phyloP scores from a whole-genome alignment of 2,329 filamentous ascomycete species.

The Dendrostoma leiphaemia region DNA sequence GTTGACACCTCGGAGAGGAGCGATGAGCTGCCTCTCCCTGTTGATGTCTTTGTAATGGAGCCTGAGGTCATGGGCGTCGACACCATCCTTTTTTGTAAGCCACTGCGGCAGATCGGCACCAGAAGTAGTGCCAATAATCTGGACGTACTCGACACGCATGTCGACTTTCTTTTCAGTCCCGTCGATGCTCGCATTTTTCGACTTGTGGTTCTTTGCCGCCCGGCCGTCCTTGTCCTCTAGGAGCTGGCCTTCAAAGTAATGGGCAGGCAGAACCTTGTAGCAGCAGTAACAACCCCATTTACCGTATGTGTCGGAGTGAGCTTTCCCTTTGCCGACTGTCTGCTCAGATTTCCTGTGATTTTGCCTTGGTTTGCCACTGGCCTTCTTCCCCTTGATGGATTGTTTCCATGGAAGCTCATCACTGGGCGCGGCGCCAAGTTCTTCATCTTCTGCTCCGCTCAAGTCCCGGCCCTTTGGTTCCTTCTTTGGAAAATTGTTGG shows the following conservation, averaged over 20 bases:
- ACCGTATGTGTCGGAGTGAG: not conserved
- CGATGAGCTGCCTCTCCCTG: slow-evolving; percentile 6
- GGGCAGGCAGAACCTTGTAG: slow-evolving; percentile 10
- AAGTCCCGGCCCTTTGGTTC: not conserved
- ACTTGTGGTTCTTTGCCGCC: slow-evolving; percentile 4
- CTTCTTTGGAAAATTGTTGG: slow-evolving; percentile 11
- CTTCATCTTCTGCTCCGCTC: not conserved
- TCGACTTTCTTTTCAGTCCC: slow-evolving; percentile 15
- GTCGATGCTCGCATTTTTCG: not conserved
- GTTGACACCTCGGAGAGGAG: slow-evolving; percentile 10
- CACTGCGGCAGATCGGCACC: slow-evolving; percentile 3
- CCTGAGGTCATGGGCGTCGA: slow-evolving; percentile 12
- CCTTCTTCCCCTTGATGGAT: not conserved
- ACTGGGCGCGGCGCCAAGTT: not conserved
- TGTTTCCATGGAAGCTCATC: not conserved
- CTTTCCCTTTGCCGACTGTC: not conserved
- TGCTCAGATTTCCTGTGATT: not conserved
- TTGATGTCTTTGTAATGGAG: slow-evolving; percentile 14
- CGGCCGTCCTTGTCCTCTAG: slow-evolving; percentile 5
- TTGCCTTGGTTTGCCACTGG: not conserved
- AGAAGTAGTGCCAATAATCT: slow-evolving; percentile 1
- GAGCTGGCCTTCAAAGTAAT: slow-evolving; percentile 13
- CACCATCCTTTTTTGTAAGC: slow-evolving; percentile 8
- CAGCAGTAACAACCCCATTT: slow-evolving; percentile 15
- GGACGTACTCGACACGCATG: slow-evolving; percentile 15